These are phyloP conservation scores for Yarrowia yakushimensis DNA, from an alignment of 805 yeast species.

Conservation along the genomic window DNA sequence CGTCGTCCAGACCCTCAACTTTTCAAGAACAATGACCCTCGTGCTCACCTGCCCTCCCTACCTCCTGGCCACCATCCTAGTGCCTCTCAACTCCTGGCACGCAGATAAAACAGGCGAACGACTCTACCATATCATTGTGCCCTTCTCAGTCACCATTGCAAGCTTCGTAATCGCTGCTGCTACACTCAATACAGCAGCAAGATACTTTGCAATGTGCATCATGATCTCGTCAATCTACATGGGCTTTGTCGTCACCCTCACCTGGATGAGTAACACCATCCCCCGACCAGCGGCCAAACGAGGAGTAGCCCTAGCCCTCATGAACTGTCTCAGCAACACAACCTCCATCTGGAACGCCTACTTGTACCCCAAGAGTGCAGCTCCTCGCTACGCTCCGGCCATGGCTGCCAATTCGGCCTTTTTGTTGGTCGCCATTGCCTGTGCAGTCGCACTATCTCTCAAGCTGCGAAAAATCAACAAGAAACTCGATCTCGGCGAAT, in stretches of 20 bases:
- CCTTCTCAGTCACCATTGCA: slow-evolving; percentile 43
- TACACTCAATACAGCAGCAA: slow-evolving; percentile 52
- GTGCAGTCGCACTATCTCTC: slow-evolving; percentile 5
- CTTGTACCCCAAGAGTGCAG: slow-evolving; percentile 26
- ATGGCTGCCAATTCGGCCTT: slow-evolving; percentile 27
- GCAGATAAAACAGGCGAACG: slow-evolving; percentile 58
- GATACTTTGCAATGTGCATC: slow-evolving; percentile 54
- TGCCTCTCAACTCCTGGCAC: slow-evolving; percentile 53
- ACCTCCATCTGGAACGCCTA: slow-evolving; percentile 29
- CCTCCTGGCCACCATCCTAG: slow-evolving; percentile 48
- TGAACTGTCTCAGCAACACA: slow-evolving; percentile 39
- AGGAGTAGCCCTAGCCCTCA: slow-evolving; percentile 53
- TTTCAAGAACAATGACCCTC: slow-evolving; percentile 48
- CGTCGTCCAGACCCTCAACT: slow-evolving; percentile 54
- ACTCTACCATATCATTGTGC: slow-evolving; percentile 47
- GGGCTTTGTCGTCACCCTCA: slow-evolving; percentile 49
- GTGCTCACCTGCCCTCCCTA: slow-evolving; percentile 61
- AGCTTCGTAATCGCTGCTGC: slow-evolving; percentile 32
- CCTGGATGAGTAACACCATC: slow-evolving; percentile 55
- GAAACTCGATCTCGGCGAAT: slow-evolving; percentile 27
- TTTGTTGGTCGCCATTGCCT: slow-evolving; percentile 17
- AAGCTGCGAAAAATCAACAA: slow-evolving; percentile 25
- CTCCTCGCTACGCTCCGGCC: slow-evolving; percentile 27
- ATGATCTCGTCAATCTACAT: slow-evolving; percentile 56
- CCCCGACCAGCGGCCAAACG: slow-evolving; percentile 60